Evolutionary conservation across 176 grass and related monocot species (phyloP), one percentile per base, ranked within the genome.

Genomic region (Carex pumila): DNA sequence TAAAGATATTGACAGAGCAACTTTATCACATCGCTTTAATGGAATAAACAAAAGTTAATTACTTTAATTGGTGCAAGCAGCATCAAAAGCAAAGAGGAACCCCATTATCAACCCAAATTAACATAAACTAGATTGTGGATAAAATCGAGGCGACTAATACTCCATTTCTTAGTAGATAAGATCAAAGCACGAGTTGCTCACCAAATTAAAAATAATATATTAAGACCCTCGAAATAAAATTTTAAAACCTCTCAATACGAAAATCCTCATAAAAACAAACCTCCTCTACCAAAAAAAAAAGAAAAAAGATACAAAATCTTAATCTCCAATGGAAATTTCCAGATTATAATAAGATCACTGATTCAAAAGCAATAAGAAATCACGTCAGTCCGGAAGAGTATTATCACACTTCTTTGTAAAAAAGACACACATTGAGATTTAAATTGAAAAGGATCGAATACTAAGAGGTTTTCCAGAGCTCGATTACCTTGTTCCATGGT

Each of bases 41-140:
- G 49, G 25, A 78, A 57, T 56, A 78, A 78, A 78, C 29, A 55
- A 21, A 34, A 78, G 73, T 50, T 25, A 25, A 25, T 25, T 78
- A 78, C 29, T 78, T 57, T 57, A 57, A 14, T 56, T 77, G 73
- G 50, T 77, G 73, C 7, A 29, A 77, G 73, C 29, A 43, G 61
- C 18, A 25, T 67, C 19, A 68, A 67, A 83, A 52, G 55, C 36
- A 65, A 81, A 81, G 36, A 22, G 47, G 43, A 68, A 69, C 41
- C 62, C 45, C 62, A 83, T 30, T 83, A 83, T 19, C 81, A 78
- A 57, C 80, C 49, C 59, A 68, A 82, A 50, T 67, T 67, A 47
- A 52, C 62, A 83, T 53, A 68, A 83, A 34, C 34, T 52, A 45
- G 62, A 66, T 83, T 36, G 61, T 66, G 45, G 21, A 52, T 36